A percentile compares a stretch with the other conserved stretches of the same genome.
Evolutionary conservation across 306 rosid species (phyloP).

Genomic region (Hylodesmum podocarpum): DNA sequence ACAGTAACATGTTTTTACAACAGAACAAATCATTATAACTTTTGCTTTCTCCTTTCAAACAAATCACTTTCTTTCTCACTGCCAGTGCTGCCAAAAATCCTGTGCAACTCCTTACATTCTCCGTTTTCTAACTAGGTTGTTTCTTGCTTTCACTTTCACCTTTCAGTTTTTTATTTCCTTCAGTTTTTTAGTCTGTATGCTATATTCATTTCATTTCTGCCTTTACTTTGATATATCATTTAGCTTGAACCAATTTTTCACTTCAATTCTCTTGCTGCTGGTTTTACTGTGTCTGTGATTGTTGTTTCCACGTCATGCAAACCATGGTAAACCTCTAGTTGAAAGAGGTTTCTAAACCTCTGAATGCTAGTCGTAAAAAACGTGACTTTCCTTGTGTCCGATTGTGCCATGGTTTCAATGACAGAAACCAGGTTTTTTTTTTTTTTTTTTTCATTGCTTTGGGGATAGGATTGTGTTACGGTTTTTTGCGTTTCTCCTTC

Average conservation of each 20-base stretch:
- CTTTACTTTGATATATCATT: background rate
- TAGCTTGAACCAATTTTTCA: background rate
- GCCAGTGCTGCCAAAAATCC: background rate
- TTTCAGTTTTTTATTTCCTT: background rate
- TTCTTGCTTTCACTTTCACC: background rate
- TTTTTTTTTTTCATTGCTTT: background rate
- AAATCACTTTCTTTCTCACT: background rate
- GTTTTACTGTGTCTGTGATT: background rate
- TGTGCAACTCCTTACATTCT: background rate
- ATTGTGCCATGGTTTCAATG: background rate
- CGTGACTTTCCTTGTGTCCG: background rate
- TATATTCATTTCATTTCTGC: background rate
- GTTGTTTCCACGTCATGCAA: background rate
- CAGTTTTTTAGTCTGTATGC: background rate
- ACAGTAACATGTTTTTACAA: too few species aligned
- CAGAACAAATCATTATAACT: background rate
- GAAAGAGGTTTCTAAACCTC: background rate
- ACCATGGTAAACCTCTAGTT: background rate
- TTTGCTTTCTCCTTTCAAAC: background rate
- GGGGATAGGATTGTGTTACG: background rate
- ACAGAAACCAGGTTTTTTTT: background rate
- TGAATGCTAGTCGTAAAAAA: background rate
- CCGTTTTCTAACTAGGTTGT: background rate
- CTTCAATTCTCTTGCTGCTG: background rate
- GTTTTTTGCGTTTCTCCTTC: background rate